Conservation (phyloP, 2,329 filamentous ascomycete genomes). For the Tolypocladium endophyticum region DNA sequence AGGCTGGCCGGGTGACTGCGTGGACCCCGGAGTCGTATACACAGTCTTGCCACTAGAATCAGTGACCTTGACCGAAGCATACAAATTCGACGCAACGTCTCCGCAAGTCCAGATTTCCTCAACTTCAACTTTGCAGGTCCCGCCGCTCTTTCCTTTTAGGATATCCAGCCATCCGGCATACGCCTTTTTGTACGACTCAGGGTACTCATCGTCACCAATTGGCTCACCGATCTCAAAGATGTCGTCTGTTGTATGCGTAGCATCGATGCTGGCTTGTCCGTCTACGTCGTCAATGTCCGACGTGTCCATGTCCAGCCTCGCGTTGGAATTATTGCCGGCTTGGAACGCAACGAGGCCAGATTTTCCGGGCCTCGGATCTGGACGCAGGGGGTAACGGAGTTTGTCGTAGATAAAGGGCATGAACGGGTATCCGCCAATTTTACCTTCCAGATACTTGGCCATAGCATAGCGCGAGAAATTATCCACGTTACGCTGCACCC, state of each 20-base stretch:
- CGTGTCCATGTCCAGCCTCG: background rate
- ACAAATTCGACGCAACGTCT: background rate
- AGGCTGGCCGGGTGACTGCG: background rate
- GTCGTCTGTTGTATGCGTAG: too few species aligned
- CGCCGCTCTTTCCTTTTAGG: background rate
- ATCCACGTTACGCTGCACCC: background rate
- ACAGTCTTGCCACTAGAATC: background rate
- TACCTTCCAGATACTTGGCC: background rate
- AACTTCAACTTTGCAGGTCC: background rate
- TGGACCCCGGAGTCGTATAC: background rate
- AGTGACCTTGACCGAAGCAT: background rate
- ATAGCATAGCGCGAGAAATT: background rate
- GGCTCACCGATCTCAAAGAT: background rate
- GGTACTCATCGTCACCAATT: background rate
- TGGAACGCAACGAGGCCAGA: too few species aligned
- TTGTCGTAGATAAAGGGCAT: background rate
- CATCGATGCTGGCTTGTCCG: background rate
- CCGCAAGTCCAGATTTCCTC: background rate
- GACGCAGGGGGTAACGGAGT: background rate
- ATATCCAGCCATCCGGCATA: background rate
- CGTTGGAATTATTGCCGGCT: background rate
- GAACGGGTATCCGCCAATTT: background rate
- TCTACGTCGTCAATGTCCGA: background rate
- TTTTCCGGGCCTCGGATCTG: background rate
- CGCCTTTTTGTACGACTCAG: background rate